Base-by-base conservation (phyloP, 352 stramenopile species). In the Pythium sp. region DNA sequence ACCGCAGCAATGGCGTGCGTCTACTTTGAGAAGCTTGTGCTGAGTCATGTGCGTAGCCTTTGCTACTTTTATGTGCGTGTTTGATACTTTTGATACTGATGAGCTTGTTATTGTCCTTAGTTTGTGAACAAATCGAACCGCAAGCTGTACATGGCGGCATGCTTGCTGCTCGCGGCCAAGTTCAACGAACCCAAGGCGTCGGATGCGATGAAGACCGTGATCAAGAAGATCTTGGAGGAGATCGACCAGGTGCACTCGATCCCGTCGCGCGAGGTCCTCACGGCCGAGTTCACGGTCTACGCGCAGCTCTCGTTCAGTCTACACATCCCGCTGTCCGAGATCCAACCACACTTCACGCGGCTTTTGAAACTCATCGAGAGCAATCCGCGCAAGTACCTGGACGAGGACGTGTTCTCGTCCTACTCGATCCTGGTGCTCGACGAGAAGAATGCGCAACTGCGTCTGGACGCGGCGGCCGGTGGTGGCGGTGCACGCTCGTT, bases 1-100 rank as follows among this genome's bases (percentile, higher is more conserved):
- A 98, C 94, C 0, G 86, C 98, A 34, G 96, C 97, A 15, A 84
- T 99, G 32, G 92, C 95, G 30, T 98, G 93, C 70, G 90, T 99
- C 41, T 98, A 98, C 69, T 99, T 99, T 75, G 97, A 99, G 74
- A 92, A 98, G 60, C 88, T 99, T 15, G 97, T 97, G 60, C 84
- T 99, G 11, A 89, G 89, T 67, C 93, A 94, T 62, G 81, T 97
- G 73, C 41, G 53, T 71, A 6, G 55, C 32, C 7, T 58, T 22
- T 28, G 30, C 30, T 3, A 47, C 4, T n/a, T n/a, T 65, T 62
- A 32, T 32, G 30, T n/a, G 4, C 20, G 9, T 20, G 30, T 9
- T 60, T 60, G 20, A 41, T 20, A 15, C 28, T 34, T 41, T 15
- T 64, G 26, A 26, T 64, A 51, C 30, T 36, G 43, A 28, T 15